Percentiles rank a stretch among this genome's conserved stretches.
Evolutionary conservation across 2,329 filamentous ascomycete species (phyloP).

Genomic region (Colletotrichum navitas): DNA sequence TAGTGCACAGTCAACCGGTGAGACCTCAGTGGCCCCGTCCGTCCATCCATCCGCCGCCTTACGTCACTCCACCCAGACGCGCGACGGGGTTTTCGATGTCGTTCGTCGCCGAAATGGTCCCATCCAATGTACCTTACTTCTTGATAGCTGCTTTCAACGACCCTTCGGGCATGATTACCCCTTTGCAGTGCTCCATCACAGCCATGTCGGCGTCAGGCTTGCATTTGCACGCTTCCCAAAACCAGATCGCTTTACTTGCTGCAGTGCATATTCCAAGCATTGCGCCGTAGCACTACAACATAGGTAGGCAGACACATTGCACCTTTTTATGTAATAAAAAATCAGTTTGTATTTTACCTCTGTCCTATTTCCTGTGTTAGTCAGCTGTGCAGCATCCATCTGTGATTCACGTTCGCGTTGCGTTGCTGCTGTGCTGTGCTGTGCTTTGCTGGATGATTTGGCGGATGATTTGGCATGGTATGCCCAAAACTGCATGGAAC

Average conservation of each 20-base stretch:
- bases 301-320: background rate
- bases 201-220: background rate
- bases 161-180: slow-evolving; percentile 1
- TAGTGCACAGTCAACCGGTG: background rate
- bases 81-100: slow-evolving; percentile 30
- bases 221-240: background rate
- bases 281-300: background rate
- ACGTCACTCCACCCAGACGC: slow-evolving; percentile 33
- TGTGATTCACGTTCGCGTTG: background rate
- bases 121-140: slow-evolving; percentile 13
- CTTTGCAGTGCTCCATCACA: slow-evolving; percentile 1
- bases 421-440: background rate
- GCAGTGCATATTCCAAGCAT: background rate
- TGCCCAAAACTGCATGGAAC: background rate
- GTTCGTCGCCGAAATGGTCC: slow-evolving; percentile 18
- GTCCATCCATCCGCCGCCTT: background rate
- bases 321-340: too few relatives aligned
- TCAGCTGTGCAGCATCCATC: background rate
- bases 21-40: slow-evolving; percentile 12
- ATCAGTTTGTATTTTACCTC: background rate
- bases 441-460: background rate
- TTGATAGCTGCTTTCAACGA: slow-evolving; percentile 26
- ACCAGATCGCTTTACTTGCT: background rate
- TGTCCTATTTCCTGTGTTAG: background rate
- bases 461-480: background rate